Conservation (phyloP, 225 moss, liverwort and hornwort species). For the Neckera pumila region DNA sequence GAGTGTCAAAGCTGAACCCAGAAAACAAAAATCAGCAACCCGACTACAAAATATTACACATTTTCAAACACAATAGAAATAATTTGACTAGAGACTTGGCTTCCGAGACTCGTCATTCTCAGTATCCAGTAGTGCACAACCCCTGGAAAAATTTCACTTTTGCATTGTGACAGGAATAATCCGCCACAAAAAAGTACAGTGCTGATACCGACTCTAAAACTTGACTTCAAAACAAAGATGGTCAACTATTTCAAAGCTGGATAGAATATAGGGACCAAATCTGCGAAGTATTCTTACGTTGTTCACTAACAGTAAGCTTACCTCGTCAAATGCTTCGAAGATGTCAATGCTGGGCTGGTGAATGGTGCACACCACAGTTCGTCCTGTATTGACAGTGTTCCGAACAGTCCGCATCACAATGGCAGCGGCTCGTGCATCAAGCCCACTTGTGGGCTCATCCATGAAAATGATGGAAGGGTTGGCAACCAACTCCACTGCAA, state of each 20-base stretch:
- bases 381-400: slow-evolving; percentile 45
- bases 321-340: slow-evolving; percentile 58
- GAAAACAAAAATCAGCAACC: neutral
- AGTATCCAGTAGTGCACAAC: neutral
- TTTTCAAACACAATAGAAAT: neutral
- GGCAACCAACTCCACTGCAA: slow-evolving; percentile 54
- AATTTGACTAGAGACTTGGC: neutral
- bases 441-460: slow-evolving; percentile 54
- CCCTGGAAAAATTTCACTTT: neutral
- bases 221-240: neutral
- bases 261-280: neutral
- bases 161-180: neutral
- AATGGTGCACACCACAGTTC: slow-evolving; percentile 58
- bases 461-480: slow-evolving; percentile 53
- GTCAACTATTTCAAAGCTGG: neutral
- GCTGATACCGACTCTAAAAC: neutral
- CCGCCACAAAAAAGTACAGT: neutral
- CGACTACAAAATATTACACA: neutral
- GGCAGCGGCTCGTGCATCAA: slow-evolving; percentile 47
- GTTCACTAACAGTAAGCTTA: neutral
- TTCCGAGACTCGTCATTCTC: neutral
- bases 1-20: neutral
- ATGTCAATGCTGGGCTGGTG: slow-evolving; percentile 57
- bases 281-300: neutral
- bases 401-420: slow-evolving; percentile 51